Conservation (phyloP, 371 early-diverging fungal genomes). For the Polyrhizophydium stewartii region DNA sequence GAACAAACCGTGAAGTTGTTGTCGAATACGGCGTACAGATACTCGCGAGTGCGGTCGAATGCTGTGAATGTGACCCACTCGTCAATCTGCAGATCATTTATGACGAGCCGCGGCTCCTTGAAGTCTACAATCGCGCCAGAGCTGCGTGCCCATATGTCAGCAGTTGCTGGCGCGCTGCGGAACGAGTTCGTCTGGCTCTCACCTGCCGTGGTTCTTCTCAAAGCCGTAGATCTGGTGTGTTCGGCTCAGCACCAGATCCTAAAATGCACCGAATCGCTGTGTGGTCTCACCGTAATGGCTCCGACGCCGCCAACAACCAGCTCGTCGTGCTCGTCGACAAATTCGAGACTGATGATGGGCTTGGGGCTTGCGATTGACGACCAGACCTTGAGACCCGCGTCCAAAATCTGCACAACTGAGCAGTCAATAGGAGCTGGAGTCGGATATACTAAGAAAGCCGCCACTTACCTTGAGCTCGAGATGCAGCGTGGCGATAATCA, state of each 20-base stretch:
- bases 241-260: not conserved
- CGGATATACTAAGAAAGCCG: not conserved
- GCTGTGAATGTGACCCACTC: slow-evolving; percentile 35
- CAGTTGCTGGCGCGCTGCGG: too few species aligned
- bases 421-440: not conserved
- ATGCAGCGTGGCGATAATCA: slow-evolving; percentile 30
- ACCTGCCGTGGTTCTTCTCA: too few species aligned
- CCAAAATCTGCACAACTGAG: slow-evolving; percentile 32
- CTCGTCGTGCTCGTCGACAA: slow-evolving; percentile 23
- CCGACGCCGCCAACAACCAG: slow-evolving; percentile 43
- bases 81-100: slow-evolving; percentile 30
- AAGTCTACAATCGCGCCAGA: slow-evolving; percentile 8
- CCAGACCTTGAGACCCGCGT: slow-evolving; percentile 26
- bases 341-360: slow-evolving; percentile 41
- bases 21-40: slow-evolving; percentile 30
- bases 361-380: slow-evolving; percentile 26
- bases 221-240: not conserved
- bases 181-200: too few species aligned
- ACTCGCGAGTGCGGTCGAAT: slow-evolving; percentile 14
- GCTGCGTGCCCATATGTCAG: too few species aligned
- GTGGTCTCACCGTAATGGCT: slow-evolving; percentile 26
- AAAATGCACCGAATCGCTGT: too few species aligned
- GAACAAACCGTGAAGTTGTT: slow-evolving; percentile 23
- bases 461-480: slow-evolving; percentile 36
- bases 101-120: slow-evolving; percentile 22